phyloP scores from a whole-genome alignment of 2,329 filamentous ascomycete genomes.

The Paraphoma chrysanthemicola region DNA sequence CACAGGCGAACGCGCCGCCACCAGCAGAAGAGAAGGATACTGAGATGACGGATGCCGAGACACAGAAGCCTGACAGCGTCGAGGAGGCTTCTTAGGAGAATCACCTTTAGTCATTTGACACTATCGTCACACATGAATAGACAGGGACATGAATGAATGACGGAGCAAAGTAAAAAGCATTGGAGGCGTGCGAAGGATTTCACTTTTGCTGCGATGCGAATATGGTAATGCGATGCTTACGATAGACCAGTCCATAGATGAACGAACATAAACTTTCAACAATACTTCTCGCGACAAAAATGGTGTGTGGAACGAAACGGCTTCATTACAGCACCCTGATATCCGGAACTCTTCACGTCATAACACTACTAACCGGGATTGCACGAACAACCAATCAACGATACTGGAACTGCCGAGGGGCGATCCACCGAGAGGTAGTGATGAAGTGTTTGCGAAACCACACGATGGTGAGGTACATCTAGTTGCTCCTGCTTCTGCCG shows the following conservation, averaged over 20 bases:
- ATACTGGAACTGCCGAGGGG: neutral
- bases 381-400: neutral
- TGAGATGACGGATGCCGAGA: slow-evolving; percentile 68
- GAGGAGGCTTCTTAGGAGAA: slow-evolving; percentile 42
- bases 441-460: neutral
- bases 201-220: slow-evolving; percentile 17
- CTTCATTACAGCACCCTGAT: neutral
- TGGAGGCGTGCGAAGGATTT: slow-evolving; percentile 9
- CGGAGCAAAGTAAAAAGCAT: slow-evolving; percentile 1
- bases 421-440: neutral
- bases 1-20: slow-evolving; percentile 54
- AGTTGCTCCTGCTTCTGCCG: neutral
- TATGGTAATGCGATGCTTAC: slow-evolving; percentile 37
- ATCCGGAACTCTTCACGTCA: neutral
- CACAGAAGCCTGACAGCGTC: slow-evolving; percentile 47
- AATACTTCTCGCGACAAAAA: neutral
- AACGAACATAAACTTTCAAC: slow-evolving; percentile 19
- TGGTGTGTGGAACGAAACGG: neutral
- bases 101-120: neutral
- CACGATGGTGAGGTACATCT: neutral
- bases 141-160: neutral
- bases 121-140: neutral
- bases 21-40: slow-evolving; percentile 49
- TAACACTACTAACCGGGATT: neutral
- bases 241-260: slow-evolving; percentile 37